Evolutionary conservation across 1,284 basidiomycete genomes (phyloP), one percentile per base, ranked within the genome.

Genomic region (Xerocomus minutiporus): DNA sequence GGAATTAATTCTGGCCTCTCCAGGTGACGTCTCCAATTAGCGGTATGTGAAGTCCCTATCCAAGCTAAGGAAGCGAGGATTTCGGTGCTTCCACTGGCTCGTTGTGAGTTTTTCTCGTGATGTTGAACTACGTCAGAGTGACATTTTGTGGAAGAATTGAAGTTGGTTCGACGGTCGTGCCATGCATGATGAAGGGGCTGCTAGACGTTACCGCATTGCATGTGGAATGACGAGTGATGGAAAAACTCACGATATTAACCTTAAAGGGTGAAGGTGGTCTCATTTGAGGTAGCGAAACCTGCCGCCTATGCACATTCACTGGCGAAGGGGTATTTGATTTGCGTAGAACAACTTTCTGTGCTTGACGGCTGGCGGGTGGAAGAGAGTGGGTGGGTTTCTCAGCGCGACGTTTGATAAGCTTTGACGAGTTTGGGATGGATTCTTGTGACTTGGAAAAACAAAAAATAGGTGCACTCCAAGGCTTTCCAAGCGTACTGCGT

Each of bases 161-260:
- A 69, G 12, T 61, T 26, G 5, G 55, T 55, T 46, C 44, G 55
- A 35, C 68, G 65, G 23, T 66, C 54, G 35, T 57, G 68, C 64
- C 66, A 66, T 46, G 59, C 31, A 38, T 70, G 61, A 50, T 70
- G 64, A 41, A 67, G 59, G 17, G 64, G 67, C 68, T 66, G 48
- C 52, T 50, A 39, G 39, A 46, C 20, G 47, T 64, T 36, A 67
- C 31, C 47, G 23, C 41, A 52, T 46, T 46, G 48, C 38, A 45
- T n/a, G 35, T 41, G 17, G 23, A 47, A 26, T 34, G 20, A 29
- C 11, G 20, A 17, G 32, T 36, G 23, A 15, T 13, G 6, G 43
- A 45, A 7, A 35, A 7, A 46, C 64, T 63, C 53, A 66, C 64
- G 38, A 69, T 59, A 40, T 69, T 50, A 26, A 66, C 49, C 38